Evolutionary conservation across 2,329 filamentous ascomycete species (phyloP), one percentile per base, ranked within the genome.

Genomic region (Ophiobolus disseminans): DNA sequence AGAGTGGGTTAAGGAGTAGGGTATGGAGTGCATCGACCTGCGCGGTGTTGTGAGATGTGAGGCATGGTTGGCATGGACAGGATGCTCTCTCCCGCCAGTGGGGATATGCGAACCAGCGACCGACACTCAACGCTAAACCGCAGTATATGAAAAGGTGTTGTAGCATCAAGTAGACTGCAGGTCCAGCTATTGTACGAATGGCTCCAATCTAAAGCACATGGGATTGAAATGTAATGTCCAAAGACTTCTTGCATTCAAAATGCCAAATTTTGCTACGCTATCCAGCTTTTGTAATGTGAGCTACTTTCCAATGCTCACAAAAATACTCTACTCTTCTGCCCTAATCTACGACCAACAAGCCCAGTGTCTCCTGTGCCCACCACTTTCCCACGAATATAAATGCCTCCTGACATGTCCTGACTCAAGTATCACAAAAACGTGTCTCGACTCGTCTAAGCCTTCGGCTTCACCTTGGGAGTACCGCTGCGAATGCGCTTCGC

Each of bases 401-500:
- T 32, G 26, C 11, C 30, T 20, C 23, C 20, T 20, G 22, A 44
- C n/a, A n/a, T n/a, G n/a, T n/a, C n/a, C n/a, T n/a, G n/a, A n/a
- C n/a, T n/a, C n/a, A n/a, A n/a, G 16, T n/a, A 23, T 39, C 41
- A 20, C 16, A 28, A 26, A n/a, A n/a, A 25, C 5, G 32, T 19
- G 31, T 8, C 13, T 13, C 17, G 8, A 23, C 5, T 23, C 14
- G n/a, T 25, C 21, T 72, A 72, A 51, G 52, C 57, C 61, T 64
- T 72, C 35, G 63, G 49, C 66, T 73, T 74, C 25, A 63, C 62
- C 65, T 74, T 75, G 16, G 73, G 70, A 8, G 72, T 74, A 7
- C 72, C 72, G 55, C 75, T 78, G 68, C 83, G 82, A 46, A 86
- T 80, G 61, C 84, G 80, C 63, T 80, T 80, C 37, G 84, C 88